phyloP scores from a whole-genome alignment of 2,329 filamentous ascomycete genomes.

The Herpotrichia juniperi region DNA sequence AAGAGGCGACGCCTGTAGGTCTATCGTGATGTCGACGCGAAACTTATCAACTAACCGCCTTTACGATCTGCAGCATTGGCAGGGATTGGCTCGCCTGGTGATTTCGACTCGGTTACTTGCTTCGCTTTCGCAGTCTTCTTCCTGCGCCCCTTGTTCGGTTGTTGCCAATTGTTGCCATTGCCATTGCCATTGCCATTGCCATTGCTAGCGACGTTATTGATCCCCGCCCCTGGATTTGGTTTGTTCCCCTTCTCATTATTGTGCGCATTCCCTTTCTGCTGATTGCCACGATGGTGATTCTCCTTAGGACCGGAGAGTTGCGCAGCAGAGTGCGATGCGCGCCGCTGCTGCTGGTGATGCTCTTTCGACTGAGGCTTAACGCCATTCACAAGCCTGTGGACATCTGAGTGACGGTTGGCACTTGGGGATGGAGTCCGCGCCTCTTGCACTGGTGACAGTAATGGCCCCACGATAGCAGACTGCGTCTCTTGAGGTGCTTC shows the following conservation, averaged over 20 bases:
- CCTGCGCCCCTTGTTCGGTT: constrained; percentile 30
- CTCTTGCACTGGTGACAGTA: constrained; percentile 77
- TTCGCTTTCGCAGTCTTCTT: constrained; percentile 33
- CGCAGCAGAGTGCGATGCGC: constrained; percentile 32
- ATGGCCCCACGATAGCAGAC: constrained; percentile 46
- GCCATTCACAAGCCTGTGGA: constrained; percentile 35
- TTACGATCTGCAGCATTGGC: constrained; percentile 53
- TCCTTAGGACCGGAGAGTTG: constrained; percentile 27
- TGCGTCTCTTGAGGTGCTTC: constrained; percentile 43
- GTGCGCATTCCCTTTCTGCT: constrained; percentile 27
- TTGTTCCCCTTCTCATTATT: constrained; percentile 33
- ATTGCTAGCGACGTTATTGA: constrained; percentile 13
- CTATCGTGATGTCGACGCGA: not conserved
- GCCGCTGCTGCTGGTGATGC: constrained; percentile 31
- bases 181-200: no score
- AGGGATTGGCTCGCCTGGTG: constrained; percentile 49
- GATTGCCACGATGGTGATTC: constrained; percentile 21
- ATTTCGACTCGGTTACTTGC: constrained; percentile 37
- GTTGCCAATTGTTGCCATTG: constrained; percentile 29
- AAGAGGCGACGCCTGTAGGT: not conserved
- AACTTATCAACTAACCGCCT: constrained; percentile 44
- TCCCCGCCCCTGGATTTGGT: constrained; percentile 13
- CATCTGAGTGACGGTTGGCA: constrained; percentile 52
- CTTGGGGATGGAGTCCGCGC: constrained; percentile 71
- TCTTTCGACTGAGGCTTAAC: constrained; percentile 35